These are phyloP conservation scores for Vitis labrusca DNA, from an alignment of 164 flowering plant species.

Conservation along the genomic window DNA sequence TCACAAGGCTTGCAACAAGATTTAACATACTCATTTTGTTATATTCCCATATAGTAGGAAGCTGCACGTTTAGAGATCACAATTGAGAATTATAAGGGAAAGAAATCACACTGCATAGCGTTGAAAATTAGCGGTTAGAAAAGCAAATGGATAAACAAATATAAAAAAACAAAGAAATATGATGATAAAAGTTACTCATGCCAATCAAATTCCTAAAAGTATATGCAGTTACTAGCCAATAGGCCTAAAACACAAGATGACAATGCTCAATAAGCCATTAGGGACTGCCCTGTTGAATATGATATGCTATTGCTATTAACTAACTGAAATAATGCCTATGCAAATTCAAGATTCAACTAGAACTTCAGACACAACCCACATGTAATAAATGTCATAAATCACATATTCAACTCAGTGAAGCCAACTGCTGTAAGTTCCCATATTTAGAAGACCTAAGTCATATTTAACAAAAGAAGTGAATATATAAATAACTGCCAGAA, in stretches of 20 bases:
- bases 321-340: no score
- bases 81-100: not conserved
- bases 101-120: not conserved
- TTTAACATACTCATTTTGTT: conserved; percentile 93
- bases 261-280: not conserved
- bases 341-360: no score
- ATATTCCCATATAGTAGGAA: conserved; percentile 76
- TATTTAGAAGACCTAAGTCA: no score
- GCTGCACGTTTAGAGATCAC: conserved; percentile 41
- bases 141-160: not conserved
- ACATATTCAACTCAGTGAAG: no score
- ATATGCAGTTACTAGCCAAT: not conserved
- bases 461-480: no score
- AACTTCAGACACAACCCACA: no score
- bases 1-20: conserved; percentile 82
- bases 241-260: not conserved
- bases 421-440: no score
- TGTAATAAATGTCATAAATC: no score
- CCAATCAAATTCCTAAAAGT: not conserved
- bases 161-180: not conserved
- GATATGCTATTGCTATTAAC: no score
- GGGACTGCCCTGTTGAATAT: not conserved
- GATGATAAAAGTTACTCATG: not conserved
- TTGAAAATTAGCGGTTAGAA: not conserved
- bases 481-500: no score